A percentile compares a stretch with the other conserved stretches of the same genome.
Evolutionary conservation across 305 asterid genomes (phyloP).

Genomic region (Solanum hybrid): DNA sequence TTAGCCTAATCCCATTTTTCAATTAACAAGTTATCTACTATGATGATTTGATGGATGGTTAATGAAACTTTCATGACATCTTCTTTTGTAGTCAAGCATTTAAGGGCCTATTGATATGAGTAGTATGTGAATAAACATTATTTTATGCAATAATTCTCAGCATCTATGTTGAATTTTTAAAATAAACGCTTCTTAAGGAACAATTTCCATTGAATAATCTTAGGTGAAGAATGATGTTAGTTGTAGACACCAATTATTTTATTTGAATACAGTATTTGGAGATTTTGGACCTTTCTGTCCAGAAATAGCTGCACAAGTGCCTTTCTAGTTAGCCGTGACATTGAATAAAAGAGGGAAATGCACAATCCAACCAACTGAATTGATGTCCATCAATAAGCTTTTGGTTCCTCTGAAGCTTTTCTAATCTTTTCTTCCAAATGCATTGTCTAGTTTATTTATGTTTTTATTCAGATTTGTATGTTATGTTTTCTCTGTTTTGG

Average conservation of each 20-base stretch:
- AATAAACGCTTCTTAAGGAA: neutral
- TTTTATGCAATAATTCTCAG: neutral
- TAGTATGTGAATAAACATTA: neutral
- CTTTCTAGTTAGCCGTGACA: conserved; percentile 84
- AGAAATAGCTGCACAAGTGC: conserved; percentile 57
- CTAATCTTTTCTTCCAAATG: neutral
- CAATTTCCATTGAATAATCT: neutral
- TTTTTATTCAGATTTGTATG: neutral
- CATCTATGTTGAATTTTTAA: neutral
- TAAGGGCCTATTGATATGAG: neutral
- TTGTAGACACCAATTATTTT: neutral
- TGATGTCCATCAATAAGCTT: conserved; percentile 73
- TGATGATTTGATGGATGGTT: neutral
- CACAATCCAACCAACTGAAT: conserved; percentile 62
- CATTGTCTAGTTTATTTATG: neutral
- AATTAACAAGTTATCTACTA: no score
- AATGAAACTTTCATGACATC: neutral
- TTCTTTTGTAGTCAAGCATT: neutral
- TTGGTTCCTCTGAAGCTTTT: neutral
- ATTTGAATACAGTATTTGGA: conserved; percentile 14
- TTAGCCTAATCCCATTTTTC: no score
- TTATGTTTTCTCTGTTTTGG: neutral
- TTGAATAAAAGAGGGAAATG: conserved; percentile 88
- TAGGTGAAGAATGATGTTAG: neutral
- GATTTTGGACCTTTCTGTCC: conserved; percentile 76